Conservation (phyloP, 2,329 filamentous ascomycete species). For the Coniosporium uncinatum region DNA sequence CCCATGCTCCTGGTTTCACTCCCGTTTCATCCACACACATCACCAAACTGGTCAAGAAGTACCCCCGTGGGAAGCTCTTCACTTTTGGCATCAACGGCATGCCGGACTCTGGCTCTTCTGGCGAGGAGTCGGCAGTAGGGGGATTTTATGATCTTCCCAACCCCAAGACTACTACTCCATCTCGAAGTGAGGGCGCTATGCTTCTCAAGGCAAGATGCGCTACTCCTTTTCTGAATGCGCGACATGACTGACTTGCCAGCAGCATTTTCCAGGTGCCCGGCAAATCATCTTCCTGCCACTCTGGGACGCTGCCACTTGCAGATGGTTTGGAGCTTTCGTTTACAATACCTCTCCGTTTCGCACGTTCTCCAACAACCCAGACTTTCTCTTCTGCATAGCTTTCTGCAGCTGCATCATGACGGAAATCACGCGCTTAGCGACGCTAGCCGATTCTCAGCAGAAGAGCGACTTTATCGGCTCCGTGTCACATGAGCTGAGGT, state of each 20-base stretch:
- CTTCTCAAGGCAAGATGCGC: slow-evolving; percentile 1
- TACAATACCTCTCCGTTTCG: slow-evolving; percentile 24
- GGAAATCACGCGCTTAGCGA: slow-evolving; percentile 47
- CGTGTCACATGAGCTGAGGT: slow-evolving; percentile 29
- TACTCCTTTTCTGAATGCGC: slow-evolving; percentile 2
- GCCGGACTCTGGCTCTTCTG: slow-evolving; percentile 16
- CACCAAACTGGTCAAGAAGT: slow-evolving; percentile 14
- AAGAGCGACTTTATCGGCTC: slow-evolving; percentile 34
- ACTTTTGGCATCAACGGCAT: slow-evolving; percentile 18
- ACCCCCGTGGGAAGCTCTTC: slow-evolving; percentile 26
- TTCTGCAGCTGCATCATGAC: slow-evolving; percentile 51
- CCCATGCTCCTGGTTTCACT: neutral
- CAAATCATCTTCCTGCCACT: slow-evolving; percentile 45
- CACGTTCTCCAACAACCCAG: slow-evolving; percentile 40
- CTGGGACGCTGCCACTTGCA: slow-evolving; percentile 40
- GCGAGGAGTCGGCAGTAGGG: slow-evolving; percentile 11
- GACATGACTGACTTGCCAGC: slow-evolving; percentile 1
- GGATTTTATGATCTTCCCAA: slow-evolving; percentile 8
- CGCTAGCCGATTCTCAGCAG: slow-evolving; percentile 29
- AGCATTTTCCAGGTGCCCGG: slow-evolving; percentile 37
- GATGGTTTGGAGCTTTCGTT: slow-evolving; percentile 19
- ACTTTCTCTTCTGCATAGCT: slow-evolving; percentile 44
- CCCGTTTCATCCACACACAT: slow-evolving; percentile 7
- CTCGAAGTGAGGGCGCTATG: neutral
- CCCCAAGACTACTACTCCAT: slow-evolving; percentile 12